Percentiles rank a stretch among this genome's conserved stretches.
phyloP scores from a whole-genome alignment of 805 yeast species.

The Yamadazyma sp. region DNA sequence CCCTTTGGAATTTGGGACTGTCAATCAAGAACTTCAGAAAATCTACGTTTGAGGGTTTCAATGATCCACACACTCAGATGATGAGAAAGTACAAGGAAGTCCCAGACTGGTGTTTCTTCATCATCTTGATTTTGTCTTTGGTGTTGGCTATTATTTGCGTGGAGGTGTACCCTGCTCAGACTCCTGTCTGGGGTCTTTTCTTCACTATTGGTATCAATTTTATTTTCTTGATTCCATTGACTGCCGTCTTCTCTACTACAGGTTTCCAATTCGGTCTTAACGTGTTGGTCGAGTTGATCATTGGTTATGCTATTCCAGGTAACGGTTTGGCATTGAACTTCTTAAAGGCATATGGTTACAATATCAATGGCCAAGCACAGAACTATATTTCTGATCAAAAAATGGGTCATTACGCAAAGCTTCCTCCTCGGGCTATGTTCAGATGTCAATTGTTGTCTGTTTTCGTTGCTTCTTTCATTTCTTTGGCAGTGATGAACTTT shows the following conservation, averaged over 20 bases:
- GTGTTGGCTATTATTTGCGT: constrained; percentile 34
- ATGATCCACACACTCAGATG: constrained; percentile 33
- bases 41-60: constrained; percentile 31
- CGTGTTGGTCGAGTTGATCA: constrained; percentile 36
- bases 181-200: constrained; percentile 39
- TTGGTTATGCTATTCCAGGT: constrained; percentile 40
- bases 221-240: constrained; percentile 32
- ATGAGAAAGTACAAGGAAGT: constrained; percentile 35
- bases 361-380: constrained; percentile 57
- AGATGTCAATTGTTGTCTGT: constrained; percentile 31
- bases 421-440: constrained; percentile 60
- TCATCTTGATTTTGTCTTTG: constrained; percentile 26
- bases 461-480: constrained; percentile 24
- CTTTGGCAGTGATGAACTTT: constrained; percentile 30
- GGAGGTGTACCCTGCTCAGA: constrained; percentile 30
- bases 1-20: constrained; percentile 12
- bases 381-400: constrained; percentile 57
- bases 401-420: constrained; percentile 59
- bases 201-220: constrained; percentile 34
- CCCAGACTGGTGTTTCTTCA: constrained; percentile 31
- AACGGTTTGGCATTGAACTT: constrained; percentile 40
- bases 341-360: constrained; percentile 59
- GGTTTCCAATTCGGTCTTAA: constrained; percentile 35
- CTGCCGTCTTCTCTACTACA: constrained; percentile 28
- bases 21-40: constrained; percentile 37